Conservation (phyloP, 2,329 filamentous ascomycete species). For the Ceratocystis huliohia region DNA sequence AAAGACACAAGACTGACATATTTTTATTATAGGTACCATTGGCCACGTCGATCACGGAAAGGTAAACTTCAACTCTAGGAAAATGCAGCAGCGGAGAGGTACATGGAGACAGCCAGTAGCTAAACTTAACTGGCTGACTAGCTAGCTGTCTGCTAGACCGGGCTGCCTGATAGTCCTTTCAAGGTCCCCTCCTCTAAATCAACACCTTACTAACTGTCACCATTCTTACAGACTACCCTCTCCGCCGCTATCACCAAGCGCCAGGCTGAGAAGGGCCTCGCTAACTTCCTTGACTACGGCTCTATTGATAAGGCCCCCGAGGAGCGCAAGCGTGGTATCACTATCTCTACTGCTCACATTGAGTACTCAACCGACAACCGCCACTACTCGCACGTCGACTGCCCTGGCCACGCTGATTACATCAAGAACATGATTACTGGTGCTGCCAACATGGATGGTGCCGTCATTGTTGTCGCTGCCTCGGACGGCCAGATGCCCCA, state of each 20-base stretch:
- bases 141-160: background rate
- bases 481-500: constrained; percentile 99
- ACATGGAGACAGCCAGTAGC: background rate
- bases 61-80: constrained; percentile 38
- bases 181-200: background rate
- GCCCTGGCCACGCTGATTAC: constrained; percentile 99
- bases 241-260: constrained; percentile 98
- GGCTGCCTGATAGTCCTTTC: background rate
- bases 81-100: too few species aligned
- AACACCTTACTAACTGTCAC: constrained; percentile 2
- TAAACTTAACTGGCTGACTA: background rate
- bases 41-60: constrained; percentile 99
- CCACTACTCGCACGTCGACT: constrained; percentile 99
- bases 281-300: constrained; percentile 93
- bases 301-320: constrained; percentile 98
- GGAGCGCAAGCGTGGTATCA: constrained; percentile 99
- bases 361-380: constrained; percentile 90
- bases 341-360: constrained; percentile 95
- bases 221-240: constrained; percentile 63
- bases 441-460: constrained; percentile 98
- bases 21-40: constrained; percentile 58
- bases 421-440: constrained; percentile 99
- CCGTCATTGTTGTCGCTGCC: constrained; percentile 95
- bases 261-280: constrained; percentile 86
- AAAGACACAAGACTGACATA: constrained; percentile 22